Evolutionary conservation across 257 asterid species (phyloP), one percentile per base, ranked within the genome.

Genomic region (Nicotiana knightiana): DNA sequence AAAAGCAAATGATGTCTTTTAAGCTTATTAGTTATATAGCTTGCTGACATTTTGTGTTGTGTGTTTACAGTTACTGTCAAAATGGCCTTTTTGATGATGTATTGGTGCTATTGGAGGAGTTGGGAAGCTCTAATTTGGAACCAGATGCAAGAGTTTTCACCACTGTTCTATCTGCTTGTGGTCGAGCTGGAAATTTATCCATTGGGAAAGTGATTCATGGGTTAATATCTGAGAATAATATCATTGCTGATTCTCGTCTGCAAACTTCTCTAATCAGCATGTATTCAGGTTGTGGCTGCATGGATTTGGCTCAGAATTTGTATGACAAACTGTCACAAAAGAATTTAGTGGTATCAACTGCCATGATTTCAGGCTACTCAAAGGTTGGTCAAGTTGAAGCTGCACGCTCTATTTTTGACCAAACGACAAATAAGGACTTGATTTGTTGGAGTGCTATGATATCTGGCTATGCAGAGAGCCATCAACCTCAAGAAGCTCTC

Each of bases 381-480:
- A 92, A 86, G 83, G 81, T 37, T 12, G 88, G 94, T 35, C 83
- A 83, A 76, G 37, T 94, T 51, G 89, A 89, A 82, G 91, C 92
- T 82, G 97, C 97, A 79, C 89, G 90, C 15, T 67, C 80, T 55
- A 82, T 94, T 76, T 94, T 93, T 73, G 86, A 90, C 84, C 85
- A 83, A 84, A 90, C 87, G 85, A 83, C 67, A 9, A 83, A 87
- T n/a, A 91, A 87, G 82, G 97, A 91, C 85, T 81, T 93, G 81
- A 87, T 94, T 46, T 93, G 95, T 81, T 94, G 97, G 97, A 93
- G 97, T 81, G 95, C 98, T 2, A 91, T 94, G 97, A 90, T 94
- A 71, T 86, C 94, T 65, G 92, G 97, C 30, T 94, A 90, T 85
- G 97, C 97, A 51, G 89, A 89, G 84, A 91, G 95, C 15, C 91